Evolutionary conservation across 768 basidiomycete species (phyloP).

Genomic region (Neoboletus subvelutipes): DNA sequence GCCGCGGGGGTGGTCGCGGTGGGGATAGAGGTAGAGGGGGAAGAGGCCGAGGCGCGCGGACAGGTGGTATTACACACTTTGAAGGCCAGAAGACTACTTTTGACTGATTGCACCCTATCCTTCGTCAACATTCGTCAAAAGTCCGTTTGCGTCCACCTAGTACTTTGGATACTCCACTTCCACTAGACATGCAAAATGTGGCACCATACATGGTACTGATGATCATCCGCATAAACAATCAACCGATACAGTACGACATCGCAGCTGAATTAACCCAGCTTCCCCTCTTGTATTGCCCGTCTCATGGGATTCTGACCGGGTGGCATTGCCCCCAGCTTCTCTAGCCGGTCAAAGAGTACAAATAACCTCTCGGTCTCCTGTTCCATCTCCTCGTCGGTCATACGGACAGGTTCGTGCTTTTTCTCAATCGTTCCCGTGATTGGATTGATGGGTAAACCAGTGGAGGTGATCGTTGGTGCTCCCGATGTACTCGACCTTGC

Average conservation of each 20-base stretch:
- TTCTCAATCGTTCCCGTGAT: slow-evolving; percentile 74
- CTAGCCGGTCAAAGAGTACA: slow-evolving; percentile 86
- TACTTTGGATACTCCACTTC: not conserved
- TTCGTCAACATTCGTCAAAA: not conserved
- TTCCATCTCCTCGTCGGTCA: slow-evolving; percentile 97
- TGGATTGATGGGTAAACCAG: slow-evolving; percentile 64
- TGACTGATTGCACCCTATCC: slow-evolving; percentile 17
- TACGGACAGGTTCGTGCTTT: slow-evolving; percentile 45
- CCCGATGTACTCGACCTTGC: slow-evolving; percentile 33
- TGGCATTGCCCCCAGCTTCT: slow-evolving; percentile 68
- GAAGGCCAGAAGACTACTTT: slow-evolving; percentile 57
- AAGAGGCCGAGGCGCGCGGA: slow-evolving; percentile 45
- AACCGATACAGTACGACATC: not conserved
- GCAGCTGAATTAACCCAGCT: slow-evolving; percentile 1
- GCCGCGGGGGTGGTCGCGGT: slow-evolving; percentile 44
- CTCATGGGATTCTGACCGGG: slow-evolving; percentile 70
- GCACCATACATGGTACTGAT: not conserved
- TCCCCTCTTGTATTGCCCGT: slow-evolving; percentile 52
- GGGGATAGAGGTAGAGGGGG: slow-evolving; percentile 36
- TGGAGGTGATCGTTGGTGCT: slow-evolving; percentile 34
- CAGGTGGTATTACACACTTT: slow-evolving; percentile 50
- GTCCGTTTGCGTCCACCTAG: not conserved
- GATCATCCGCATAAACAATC: not conserved
- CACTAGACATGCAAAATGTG: not conserved
- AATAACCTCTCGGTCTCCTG: slow-evolving; percentile 90